Base-by-base conservation (phyloP, 2,329 filamentous ascomycete genomes). In the Pseudogymnoascus sp. region DNA sequence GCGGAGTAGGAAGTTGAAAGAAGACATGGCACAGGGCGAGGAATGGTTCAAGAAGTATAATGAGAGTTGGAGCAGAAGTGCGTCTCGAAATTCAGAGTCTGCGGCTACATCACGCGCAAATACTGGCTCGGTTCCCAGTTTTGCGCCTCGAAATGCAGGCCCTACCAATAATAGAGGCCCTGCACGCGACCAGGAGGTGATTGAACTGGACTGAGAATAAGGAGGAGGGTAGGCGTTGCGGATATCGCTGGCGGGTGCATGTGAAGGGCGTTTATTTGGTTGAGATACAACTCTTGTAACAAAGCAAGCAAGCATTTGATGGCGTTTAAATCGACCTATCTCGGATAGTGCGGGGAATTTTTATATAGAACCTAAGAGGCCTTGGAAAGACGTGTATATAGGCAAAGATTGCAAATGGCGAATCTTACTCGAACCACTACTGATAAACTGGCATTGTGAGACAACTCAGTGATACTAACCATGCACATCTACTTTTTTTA, bases 21-120 rank as follows among this genome's bases (percentile, higher is more conserved):
- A 73, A 47, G 65, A 70, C 62, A 71, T 72, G 70, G 69, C 71
- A 59, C 68, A 72, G 61, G 71, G 69, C 11, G 66, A 62, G n/a
- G 59, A 66, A 35, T 73, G 70, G 68, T 69, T 65, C 41, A 67
- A 65, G 39, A 62, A 65, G 41, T 64, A 72, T 43, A 64, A 66
- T 20, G 63, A 66, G 37, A 65, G 63, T 39, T 38, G 33, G 57
- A 58, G 57, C 37, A 58, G 57, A 58, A 58, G 57, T 15, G 37
- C 35, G 33, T 61, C 25, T 61, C 50, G 47, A 28, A 58, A 39
- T 18, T 25, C 20, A 14, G 57, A 25, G 57, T 58, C 33, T 25
- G 35, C 57, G 6, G 35, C 57, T 58, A 58, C 57, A 30, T 38
- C 57, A 18, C 33, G 57, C 35, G n/a, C 25, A 18, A 58, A 58